Evolutionary conservation across 805 yeast genomes (phyloP), one percentile per base, ranked within the genome.

Genomic region (Ogataea sp.): DNA sequence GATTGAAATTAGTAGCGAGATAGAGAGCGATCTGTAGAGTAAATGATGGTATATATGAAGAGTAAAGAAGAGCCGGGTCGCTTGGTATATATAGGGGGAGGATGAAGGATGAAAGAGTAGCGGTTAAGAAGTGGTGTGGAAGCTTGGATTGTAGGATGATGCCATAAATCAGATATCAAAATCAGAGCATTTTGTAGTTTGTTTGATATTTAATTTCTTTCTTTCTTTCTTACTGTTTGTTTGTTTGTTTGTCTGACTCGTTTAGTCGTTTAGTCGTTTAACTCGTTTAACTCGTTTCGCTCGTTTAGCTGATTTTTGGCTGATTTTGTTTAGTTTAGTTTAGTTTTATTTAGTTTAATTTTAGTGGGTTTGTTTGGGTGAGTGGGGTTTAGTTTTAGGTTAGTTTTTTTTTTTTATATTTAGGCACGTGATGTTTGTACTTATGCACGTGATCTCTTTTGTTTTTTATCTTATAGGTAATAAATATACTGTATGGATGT

Each of bases 231-330:
- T 42, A 35, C 36, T 27, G 20, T 17, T 25, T 36, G 17, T 23
- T 23, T 23, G 25, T 23, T 7, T 23, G 10, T 7, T 23, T 7
- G 10, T 40, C 41, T 28, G 43, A 18, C 17, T 4, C 17, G 20
- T 31, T 24, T 18, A 24, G n/a, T 31, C 6, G 3, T 24, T 38
- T 34, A 24, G 24, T 44, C 49, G 49, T 47, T 43, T 38, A 38
- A 11, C 34, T 48, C 51, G 51, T 48, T 46, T 48, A 43, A 13
- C 37, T 44, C 47, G 47, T 44, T 30, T 15, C 9, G 13, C 25
- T 32, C 30, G 30, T 27, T 27, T 27, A 10, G 30, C 30, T 6
- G 7, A 15, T 6, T 6, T 27, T 27, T 27, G 8, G 13, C 7
- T 27, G 6, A 15, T 11, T 27, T 27, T 7, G 16, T 27, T 27